phyloP scores from a whole-genome alignment of 768 basidiomycete genomes.

The Trametes coccinea region DNA sequence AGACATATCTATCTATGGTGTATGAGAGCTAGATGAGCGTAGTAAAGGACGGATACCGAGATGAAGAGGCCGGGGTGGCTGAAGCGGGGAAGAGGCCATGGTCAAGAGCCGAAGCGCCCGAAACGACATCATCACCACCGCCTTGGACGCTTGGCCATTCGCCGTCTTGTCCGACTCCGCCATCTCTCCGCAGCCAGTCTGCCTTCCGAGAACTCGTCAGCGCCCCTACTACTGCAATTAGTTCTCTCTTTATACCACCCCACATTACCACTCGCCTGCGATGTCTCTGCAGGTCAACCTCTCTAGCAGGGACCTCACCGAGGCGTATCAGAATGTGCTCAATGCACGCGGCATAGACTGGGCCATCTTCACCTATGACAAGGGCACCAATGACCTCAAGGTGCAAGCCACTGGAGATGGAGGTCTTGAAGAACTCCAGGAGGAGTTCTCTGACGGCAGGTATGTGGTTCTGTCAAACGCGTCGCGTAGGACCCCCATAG shows the following conservation, averaged over 20 bases:
- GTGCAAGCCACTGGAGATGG: slow-evolving; percentile 83
- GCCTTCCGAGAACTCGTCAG: background rate
- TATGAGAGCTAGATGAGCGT: background rate
- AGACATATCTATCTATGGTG: background rate
- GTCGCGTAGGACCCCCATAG: background rate
- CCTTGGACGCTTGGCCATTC: no score
- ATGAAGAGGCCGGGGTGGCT: background rate
- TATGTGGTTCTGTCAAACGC: slow-evolving; percentile 36
- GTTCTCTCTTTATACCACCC: no score
- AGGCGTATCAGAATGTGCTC: slow-evolving; percentile 76
- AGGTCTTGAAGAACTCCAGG: slow-evolving; percentile 88
- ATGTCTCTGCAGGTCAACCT: slow-evolving; percentile 86
- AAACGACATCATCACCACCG: slow-evolving; percentile 14
- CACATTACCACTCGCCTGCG: background rate
- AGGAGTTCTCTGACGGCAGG: slow-evolving; percentile 95
- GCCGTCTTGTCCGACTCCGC: background rate
- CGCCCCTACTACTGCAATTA: background rate
- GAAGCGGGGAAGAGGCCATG: slow-evolving; percentile 8
- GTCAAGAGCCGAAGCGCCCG: slow-evolving; percentile 13
- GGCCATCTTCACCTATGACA: slow-evolving; percentile 80
- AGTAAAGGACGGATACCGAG: background rate
- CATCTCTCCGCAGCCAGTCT: background rate
- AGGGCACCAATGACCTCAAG: slow-evolving; percentile 81
- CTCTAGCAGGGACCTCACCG: slow-evolving; percentile 66
- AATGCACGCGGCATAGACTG: slow-evolving; percentile 70